A percentile compares a stretch with the other conserved stretches of the same genome.
These are phyloP conservation scores for Lyophyllum semitale DNA, from an alignment of 768 basidiomycete species.

Conservation along the genomic window DNA sequence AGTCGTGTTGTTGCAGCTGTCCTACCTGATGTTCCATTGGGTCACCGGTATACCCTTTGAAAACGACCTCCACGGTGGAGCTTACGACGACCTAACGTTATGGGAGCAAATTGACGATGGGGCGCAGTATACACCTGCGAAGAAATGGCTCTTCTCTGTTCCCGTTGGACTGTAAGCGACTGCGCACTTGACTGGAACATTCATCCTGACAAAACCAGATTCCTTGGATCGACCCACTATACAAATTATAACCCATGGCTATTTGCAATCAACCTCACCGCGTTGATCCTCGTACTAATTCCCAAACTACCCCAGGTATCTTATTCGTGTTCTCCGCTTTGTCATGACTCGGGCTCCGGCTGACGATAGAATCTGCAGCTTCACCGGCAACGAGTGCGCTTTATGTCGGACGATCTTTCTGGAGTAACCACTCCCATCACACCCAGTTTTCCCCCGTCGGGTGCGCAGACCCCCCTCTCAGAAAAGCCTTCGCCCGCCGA, in stretches of 20 bases:
- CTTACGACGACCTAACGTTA: slow-evolving; percentile 94
- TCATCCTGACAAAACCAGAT: slow-evolving; percentile 48
- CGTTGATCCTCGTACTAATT: slow-evolving; percentile 78
- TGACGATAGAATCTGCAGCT: slow-evolving; percentile 46
- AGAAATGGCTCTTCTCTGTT: slow-evolving; percentile 92
- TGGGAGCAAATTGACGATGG: slow-evolving; percentile 99
- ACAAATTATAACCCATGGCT: slow-evolving; percentile 94
- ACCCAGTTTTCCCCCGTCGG: slow-evolving; percentile 57
- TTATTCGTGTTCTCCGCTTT: slow-evolving; percentile 20
- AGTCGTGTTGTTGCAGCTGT: slow-evolving; percentile 53
- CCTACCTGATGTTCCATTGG: slow-evolving; percentile 98
- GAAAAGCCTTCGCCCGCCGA: slow-evolving; percentile 30
- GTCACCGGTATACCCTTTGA: slow-evolving; percentile 97
- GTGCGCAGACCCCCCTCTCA: slow-evolving; percentile 42
- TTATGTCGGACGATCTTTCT: slow-evolving; percentile 66
- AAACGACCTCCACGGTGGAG: slow-evolving; percentile 83
- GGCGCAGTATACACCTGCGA: slow-evolving; percentile 97
- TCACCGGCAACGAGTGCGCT: slow-evolving; percentile 81
- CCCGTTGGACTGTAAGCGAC: slow-evolving; percentile 83
- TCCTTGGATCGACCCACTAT: slow-evolving; percentile 97
- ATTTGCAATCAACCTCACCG: slow-evolving; percentile 87
- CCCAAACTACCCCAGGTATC: slow-evolving; percentile 93
- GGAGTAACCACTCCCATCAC: slow-evolving; percentile 69
- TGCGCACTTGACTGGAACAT: slow-evolving; percentile 1
- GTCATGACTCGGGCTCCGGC: slow-evolving; percentile 16